A percentile compares a stretch with the other conserved stretches of the same genome.
phyloP scores from a whole-genome alignment of 1,284 basidiomycete genomes.

The Tilletia setariae region DNA sequence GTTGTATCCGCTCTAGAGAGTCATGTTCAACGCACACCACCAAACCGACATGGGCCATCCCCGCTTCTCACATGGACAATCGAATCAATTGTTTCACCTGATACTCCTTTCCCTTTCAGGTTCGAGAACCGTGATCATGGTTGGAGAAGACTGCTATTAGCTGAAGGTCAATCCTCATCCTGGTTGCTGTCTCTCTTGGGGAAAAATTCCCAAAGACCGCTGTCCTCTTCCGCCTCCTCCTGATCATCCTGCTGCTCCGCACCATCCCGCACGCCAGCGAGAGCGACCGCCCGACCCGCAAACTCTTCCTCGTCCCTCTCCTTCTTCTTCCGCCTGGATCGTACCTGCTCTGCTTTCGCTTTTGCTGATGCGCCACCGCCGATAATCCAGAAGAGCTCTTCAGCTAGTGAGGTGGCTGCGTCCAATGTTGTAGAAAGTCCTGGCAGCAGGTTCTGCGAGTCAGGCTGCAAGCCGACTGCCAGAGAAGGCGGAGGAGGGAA shows the following conservation, averaged over 20 bases:
- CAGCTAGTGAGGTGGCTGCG: not conserved
- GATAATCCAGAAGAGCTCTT: conserved; percentile 12
- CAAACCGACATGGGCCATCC: no score
- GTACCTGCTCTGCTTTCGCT: not conserved
- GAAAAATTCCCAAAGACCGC: conserved; percentile 15
- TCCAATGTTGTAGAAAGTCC: not conserved
- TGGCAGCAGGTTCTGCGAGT: not conserved
- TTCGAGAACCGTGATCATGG: no score
- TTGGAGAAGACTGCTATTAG: no score
- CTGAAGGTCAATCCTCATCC: conserved; percentile 13
- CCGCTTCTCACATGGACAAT: not conserved
- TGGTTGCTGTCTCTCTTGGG: not conserved
- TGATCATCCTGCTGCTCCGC: not conserved
- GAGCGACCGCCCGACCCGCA: conserved; percentile 14
- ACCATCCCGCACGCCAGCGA: not conserved
- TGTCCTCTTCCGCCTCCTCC: not conserved
- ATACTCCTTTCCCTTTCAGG: no score
- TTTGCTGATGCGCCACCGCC: not conserved
- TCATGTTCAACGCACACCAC: no score
- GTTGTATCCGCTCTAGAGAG: not conserved
- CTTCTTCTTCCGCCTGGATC: not conserved
- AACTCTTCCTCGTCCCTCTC: conserved; percentile 13
- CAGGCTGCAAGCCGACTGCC: no score
- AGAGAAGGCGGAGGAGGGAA: conserved; percentile 5
- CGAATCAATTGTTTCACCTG: not conserved